Evolutionary conservation across 805 yeast genomes (phyloP).

Genomic region (Yamadazyma paraphyllophila): DNA sequence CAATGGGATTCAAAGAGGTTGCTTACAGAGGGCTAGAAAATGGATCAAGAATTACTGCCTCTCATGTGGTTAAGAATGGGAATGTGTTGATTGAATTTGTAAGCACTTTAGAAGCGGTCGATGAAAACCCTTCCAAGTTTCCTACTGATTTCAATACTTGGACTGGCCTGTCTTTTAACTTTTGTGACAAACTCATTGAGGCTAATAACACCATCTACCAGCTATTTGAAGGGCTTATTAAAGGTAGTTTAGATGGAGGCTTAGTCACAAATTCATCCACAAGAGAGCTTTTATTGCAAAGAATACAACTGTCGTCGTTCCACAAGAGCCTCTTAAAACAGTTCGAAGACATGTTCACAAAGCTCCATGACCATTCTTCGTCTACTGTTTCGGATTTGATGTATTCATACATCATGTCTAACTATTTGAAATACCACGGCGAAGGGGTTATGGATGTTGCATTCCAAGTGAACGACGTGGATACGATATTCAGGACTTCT

Average conservation of each 20-base stretch:
- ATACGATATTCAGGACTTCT: constrained; percentile 45
- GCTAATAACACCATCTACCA: not conserved
- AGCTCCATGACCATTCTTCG: not conserved
- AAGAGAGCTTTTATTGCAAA: not conserved
- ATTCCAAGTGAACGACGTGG: constrained; percentile 56
- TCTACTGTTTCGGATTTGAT: constrained; percentile 5
- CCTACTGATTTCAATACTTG: constrained; percentile 3
- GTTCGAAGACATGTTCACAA: not conserved
- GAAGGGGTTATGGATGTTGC: constrained; percentile 81
- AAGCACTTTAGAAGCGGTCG: constrained; percentile 34
- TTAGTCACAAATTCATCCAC: not conserved
- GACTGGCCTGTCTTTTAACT: constrained; percentile 1
- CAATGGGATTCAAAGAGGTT: constrained; percentile 61
- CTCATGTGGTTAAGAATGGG: constrained; percentile 63
- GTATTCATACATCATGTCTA: constrained; percentile 9
- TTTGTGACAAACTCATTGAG: constrained; percentile 2
- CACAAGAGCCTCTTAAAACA: constrained; percentile 5
- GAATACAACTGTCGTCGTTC: constrained; percentile 10
- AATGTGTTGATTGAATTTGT: constrained; percentile 48
- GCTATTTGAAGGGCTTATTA: constrained; percentile 1
- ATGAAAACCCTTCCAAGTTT: constrained; percentile 6
- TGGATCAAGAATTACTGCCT: constrained; percentile 51
- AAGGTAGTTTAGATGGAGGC: not conserved
- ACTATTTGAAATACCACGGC: constrained; percentile 52
- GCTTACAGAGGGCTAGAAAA: constrained; percentile 72